phyloP scores from a whole-genome alignment of 306 rosid species.

The Dalbergia oliveri region DNA sequence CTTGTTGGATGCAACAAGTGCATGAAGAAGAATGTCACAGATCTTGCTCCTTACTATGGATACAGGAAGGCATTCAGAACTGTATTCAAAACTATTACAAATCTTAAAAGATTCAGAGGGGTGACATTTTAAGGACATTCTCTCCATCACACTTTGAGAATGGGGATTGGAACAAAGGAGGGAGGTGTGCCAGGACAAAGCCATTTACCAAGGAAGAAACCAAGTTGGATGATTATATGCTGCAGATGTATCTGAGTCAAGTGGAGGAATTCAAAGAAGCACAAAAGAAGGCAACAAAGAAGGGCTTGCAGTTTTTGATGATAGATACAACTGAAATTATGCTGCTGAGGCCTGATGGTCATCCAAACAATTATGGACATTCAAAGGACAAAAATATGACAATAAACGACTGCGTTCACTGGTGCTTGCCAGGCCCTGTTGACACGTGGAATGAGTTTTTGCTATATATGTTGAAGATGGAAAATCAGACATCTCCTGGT shows the following conservation, averaged over 20 bases:
- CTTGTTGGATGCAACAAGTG: slow-evolving; percentile 75
- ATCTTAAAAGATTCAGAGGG: slow-evolving; percentile 64
- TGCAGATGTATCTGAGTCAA: slow-evolving; percentile 61
- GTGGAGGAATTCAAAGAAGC: slow-evolving; percentile 70
- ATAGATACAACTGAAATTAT: slow-evolving; percentile 75
- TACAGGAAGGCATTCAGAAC: slow-evolving; percentile 79
- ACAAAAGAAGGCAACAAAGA: slow-evolving; percentile 51
- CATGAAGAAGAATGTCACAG: slow-evolving; percentile 53
- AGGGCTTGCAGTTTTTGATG: slow-evolving; percentile 63
- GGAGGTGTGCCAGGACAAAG: slow-evolving; percentile 72
- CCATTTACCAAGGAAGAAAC: slow-evolving; percentile 67
- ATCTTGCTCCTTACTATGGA: slow-evolving; percentile 51
- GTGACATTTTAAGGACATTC: slow-evolving; percentile 84
- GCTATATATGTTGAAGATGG: slow-evolving; percentile 59
- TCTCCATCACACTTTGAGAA: slow-evolving; percentile 91
- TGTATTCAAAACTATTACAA: slow-evolving; percentile 54
- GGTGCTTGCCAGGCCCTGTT: slow-evolving; percentile 97
- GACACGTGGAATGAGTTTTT: slow-evolving; percentile 96
- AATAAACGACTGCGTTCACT: slow-evolving; percentile 85
- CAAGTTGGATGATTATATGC: slow-evolving; percentile 45
- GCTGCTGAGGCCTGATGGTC: slow-evolving; percentile 92
- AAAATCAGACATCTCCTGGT: slow-evolving; percentile 32
- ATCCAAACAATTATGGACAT: slow-evolving; percentile 74
- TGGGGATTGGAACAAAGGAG: slow-evolving; percentile 91
- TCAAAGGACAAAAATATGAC: slow-evolving; percentile 56